Percentiles rank a stretch among this genome's conserved stretches.
Evolutionary conservation across 2,329 filamentous ascomycete species (phyloP).

Genomic region (Clonostachys chloroleuca): DNA sequence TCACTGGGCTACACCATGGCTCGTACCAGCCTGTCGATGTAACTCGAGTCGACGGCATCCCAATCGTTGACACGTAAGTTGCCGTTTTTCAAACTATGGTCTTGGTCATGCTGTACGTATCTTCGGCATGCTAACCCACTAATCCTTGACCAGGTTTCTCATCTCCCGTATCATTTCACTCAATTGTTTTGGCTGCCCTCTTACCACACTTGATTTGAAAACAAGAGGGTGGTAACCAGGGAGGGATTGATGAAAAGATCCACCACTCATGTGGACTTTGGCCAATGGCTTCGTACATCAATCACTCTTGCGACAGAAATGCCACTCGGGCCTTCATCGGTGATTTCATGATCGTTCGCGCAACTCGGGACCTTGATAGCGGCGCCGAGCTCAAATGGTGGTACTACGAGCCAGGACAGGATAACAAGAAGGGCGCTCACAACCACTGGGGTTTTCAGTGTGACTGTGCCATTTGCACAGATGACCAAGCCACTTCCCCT

Average conservation of each 20-base stretch:
- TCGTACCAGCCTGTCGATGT: background rate
- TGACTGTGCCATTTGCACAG: background rate
- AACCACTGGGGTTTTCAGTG: background rate
- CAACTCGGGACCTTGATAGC: background rate
- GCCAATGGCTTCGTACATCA: background rate
- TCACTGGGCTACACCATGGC: background rate
- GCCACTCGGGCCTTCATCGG: background rate
- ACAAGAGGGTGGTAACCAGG: too few relatives aligned
- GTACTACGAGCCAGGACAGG: background rate
- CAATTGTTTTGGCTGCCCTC: background rate
- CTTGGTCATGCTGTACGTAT: background rate
- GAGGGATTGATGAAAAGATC: background rate
- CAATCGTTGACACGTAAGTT: background rate
- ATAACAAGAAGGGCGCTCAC: background rate
- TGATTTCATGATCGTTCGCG: background rate
- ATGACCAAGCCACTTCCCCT: background rate
- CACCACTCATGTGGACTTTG: background rate
- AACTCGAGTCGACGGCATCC: background rate
- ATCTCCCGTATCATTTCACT: background rate
- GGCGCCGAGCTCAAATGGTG: background rate
- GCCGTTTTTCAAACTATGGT: background rate
- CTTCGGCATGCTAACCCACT: background rate
- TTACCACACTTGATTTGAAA: background rate
- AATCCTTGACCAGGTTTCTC: background rate
- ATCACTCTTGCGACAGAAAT: background rate